Evolutionary conservation across 1,284 basidiomycete genomes (phyloP).

Genomic region (Sporisorium graminicola): DNA sequence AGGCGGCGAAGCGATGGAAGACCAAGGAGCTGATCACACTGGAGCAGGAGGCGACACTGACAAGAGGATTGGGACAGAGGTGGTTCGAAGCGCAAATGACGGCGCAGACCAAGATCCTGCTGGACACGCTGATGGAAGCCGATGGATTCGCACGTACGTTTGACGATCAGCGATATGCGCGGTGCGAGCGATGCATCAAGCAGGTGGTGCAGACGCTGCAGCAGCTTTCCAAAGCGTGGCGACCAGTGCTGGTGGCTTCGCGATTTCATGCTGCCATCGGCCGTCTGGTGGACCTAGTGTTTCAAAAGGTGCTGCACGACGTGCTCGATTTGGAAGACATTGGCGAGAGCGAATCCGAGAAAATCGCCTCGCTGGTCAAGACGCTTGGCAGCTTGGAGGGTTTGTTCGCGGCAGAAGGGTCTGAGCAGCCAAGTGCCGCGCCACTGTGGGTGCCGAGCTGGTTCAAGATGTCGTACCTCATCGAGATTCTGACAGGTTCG

Average conservation of each 20-base stretch:
- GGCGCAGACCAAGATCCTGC: slow-evolving; percentile 72
- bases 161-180: slow-evolving; percentile 81
- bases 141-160: slow-evolving; percentile 80
- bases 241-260: slow-evolving; percentile 73
- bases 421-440: slow-evolving; percentile 41
- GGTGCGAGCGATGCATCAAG: slow-evolving; percentile 80
- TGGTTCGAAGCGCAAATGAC: slow-evolving; percentile 60
- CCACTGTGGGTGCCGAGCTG: slow-evolving; percentile 63
- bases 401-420: slow-evolving; percentile 78
- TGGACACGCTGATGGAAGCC: slow-evolving; percentile 75
- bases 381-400: slow-evolving; percentile 81
- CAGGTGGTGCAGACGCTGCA: slow-evolving; percentile 79
- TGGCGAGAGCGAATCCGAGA: slow-evolving; percentile 87
- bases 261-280: slow-evolving; percentile 74
- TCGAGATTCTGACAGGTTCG: slow-evolving; percentile 64
- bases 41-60: slow-evolving; percentile 40
- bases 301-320: slow-evolving; percentile 79
- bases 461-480: slow-evolving; percentile 67
- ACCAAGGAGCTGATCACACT: slow-evolving; percentile 32
- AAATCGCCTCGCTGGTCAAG: slow-evolving; percentile 83
- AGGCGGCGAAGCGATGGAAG: slow-evolving; percentile 26
- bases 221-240: slow-evolving; percentile 78
- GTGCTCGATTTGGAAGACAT: slow-evolving; percentile 88
- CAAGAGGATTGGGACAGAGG: slow-evolving; percentile 46
- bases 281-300: slow-evolving; percentile 79